phyloP scores from a whole-genome alignment of 768 basidiomycete genomes.

The Leccinum subgranulosum region DNA sequence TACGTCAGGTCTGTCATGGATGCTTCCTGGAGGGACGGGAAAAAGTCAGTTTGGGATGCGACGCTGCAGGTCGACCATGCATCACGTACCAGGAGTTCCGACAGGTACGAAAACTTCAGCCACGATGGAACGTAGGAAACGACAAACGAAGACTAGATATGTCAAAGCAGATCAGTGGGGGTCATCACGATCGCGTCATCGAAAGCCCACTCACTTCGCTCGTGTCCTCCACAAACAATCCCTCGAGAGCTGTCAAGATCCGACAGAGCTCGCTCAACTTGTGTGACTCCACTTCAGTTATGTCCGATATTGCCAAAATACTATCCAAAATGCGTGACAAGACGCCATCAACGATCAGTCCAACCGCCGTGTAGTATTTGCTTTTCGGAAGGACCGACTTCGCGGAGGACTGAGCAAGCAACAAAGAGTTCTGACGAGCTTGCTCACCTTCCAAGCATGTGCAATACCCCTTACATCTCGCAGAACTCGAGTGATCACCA shows the following conservation, averaged over 20 bases:
- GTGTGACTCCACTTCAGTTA: slow-evolving; percentile 85
- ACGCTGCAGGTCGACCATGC: neutral
- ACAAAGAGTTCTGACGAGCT: neutral
- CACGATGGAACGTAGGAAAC: slow-evolving; percentile 87
- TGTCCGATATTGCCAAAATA: slow-evolving; percentile 76
- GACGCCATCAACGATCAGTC: slow-evolving; percentile 64
- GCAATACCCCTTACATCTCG: slow-evolving; percentile 61
- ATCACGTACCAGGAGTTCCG: slow-evolving; percentile 77
- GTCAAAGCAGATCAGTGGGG: neutral
- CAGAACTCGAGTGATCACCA: slow-evolving; percentile 57
- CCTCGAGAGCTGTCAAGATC: slow-evolving; percentile 76
- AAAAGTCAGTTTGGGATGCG: neutral
- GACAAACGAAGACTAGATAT: slow-evolving; percentile 63
- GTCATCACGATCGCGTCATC: neutral
- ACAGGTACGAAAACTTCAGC: slow-evolving; percentile 93
- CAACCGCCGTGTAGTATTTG: slow-evolving; percentile 71
- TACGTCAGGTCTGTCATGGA: slow-evolving; percentile 90
- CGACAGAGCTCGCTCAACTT: slow-evolving; percentile 78
- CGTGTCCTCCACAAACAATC: slow-evolving; percentile 68
- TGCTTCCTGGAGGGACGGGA: slow-evolving; percentile 61
- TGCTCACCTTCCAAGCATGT: slow-evolving; percentile 70
- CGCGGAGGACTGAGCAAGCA: neutral
- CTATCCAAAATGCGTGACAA: slow-evolving; percentile 67
- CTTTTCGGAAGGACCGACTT: slow-evolving; percentile 68
- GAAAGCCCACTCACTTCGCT: slow-evolving; percentile 44